Percentiles rank a stretch among this genome's conserved stretches.
Conservation (phyloP, 23 red algal genomes). For the Gracilariopsis chorda region DNA sequence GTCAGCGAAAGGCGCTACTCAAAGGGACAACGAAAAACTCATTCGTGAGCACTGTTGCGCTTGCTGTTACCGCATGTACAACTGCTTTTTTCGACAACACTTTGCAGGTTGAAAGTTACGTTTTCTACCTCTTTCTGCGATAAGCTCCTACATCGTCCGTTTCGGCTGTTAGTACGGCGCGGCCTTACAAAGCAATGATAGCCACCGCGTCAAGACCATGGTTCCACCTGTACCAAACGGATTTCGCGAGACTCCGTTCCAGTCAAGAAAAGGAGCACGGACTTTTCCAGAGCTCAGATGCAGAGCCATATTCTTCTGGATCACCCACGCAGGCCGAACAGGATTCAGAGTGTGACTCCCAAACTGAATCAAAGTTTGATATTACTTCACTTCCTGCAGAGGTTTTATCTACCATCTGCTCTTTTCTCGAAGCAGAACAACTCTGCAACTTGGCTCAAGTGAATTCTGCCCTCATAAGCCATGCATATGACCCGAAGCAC, state of each 20-base stretch:
- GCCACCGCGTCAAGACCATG: slow-evolving; percentile 23
- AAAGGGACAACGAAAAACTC: no score
- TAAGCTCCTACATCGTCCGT: no score
- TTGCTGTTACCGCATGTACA: no score
- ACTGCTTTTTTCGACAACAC: no score
- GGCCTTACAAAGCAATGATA: neutral
- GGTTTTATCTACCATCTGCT: slow-evolving; percentile 7
- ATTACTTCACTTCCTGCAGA: slow-evolving; percentile 21
- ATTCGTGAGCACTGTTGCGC: no score
- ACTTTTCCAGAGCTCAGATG: neutral
- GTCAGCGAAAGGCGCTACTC: no score
- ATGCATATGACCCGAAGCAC: slow-evolving; percentile 43
- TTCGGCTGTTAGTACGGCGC: no score
- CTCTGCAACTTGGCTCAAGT: slow-evolving; percentile 28
- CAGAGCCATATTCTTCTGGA: neutral
- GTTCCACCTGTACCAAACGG: slow-evolving; percentile 45
- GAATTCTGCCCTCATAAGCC: neutral
- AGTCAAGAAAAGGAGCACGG: neutral
- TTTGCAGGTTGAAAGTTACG: no score
- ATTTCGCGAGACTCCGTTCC: slow-evolving; percentile 28
- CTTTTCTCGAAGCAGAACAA: slow-evolving; percentile 34
- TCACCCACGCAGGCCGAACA: neutral
- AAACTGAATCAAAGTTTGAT: neutral
- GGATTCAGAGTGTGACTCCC: no score
- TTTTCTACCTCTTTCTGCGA: no score